phyloP scores from a whole-genome alignment of 306 rosid species.

The Alnus rubra region DNA sequence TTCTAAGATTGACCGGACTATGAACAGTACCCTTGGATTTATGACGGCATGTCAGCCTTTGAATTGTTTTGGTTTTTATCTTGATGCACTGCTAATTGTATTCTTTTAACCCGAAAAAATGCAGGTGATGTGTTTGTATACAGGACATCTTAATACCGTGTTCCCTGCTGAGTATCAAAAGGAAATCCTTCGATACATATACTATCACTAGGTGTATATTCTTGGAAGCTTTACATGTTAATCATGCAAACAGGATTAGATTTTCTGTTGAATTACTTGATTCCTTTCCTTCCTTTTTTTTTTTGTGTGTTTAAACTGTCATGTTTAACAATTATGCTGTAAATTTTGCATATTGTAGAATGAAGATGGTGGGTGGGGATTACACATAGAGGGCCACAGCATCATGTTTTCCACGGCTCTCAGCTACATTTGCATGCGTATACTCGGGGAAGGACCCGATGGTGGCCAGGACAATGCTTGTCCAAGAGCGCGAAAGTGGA shows the following conservation, averaged over 20 bases:
- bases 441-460: slow-evolving; percentile 3
- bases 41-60: too few relatives aligned
- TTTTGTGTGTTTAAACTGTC: not conserved
- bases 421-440: slow-evolving; percentile 15
- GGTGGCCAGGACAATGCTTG: not conserved
- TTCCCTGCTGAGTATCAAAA: slow-evolving; percentile 44
- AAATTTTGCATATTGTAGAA: slow-evolving; percentile 5
- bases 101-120: not conserved
- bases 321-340: not conserved
- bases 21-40: too few relatives aligned
- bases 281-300: not conserved
- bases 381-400: slow-evolving; percentile 1
- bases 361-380: slow-evolving; percentile 23
- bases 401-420: slow-evolving; percentile 13
- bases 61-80: too few relatives aligned
- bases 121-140: slow-evolving; percentile 63
- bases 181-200: slow-evolving; percentile 54
- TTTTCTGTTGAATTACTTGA: too few relatives aligned
- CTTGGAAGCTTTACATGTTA: too few relatives aligned
- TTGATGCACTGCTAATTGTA: not conserved
- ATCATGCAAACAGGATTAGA: too few relatives aligned
- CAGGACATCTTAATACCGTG: slow-evolving; percentile 51
- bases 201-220: slow-evolving; percentile 15
- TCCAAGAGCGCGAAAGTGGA: slow-evolving; percentile 9
- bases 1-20: too few relatives aligned